Base-by-base conservation (phyloP, 2,329 filamentous ascomycete species). In the Calonectria henricotiae region DNA sequence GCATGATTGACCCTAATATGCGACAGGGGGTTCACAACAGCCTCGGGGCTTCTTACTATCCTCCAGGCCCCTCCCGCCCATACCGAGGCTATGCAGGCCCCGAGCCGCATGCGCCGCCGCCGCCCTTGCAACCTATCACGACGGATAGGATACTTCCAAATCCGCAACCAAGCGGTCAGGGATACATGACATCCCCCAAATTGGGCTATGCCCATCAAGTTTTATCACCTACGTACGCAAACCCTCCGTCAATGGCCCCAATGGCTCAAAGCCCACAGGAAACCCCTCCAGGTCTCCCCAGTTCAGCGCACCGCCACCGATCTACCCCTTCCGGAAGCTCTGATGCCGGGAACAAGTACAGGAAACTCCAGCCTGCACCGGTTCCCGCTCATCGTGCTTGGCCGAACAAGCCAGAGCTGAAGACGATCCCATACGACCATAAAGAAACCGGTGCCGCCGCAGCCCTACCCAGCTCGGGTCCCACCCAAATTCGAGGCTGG, bases 341-440 rank as follows among this genome's bases (percentile, higher is more conserved):
- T 61, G 81, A 83, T 68, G 82, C 80, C 5, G 79, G 80, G 30
- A 81, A 79, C 27, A 88, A 89, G 75, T 90, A 89, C 75, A 85
- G 88, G 54, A 89, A 89, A 79, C 86, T 90, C 44, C 88, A 89
- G 71, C 89, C 89, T 11, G 89, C 89, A 0, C 88, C 88, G 0
- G 84, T 88, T 27, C 85, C 87, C 7, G 83, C 87, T 35, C 88
- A 88, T 76, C 83, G 85, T 49, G 84, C 84, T 70, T 86, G 84
- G 78, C 77, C 80, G 7, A 82, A 82, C 66, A 86, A 85, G 74
- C 83, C 85, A 17, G 88, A 90, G 74, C 82, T 90, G n/a, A 86
- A 89, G 67, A 89, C 89, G 4, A 88, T 89, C 4, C 87, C 86
- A 43, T 90, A 90, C 72, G 86, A 88, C 23, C 89, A 90, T 76